Base-by-base conservation (phyloP, 2,329 filamentous ascomycete species). In the Dryadomyces sulphureus region DNA sequence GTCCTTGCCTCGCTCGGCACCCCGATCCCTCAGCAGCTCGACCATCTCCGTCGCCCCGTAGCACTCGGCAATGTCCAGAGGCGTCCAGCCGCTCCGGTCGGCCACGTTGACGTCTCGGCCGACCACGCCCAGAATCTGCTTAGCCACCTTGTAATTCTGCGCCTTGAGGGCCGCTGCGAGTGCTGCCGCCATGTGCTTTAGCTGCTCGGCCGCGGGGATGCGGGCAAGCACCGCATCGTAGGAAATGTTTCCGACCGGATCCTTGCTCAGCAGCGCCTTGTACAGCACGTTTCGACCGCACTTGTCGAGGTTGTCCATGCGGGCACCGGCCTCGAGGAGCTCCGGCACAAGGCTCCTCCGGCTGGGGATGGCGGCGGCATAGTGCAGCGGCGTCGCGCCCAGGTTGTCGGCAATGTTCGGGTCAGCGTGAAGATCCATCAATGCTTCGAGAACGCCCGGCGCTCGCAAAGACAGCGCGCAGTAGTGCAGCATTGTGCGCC, bases 401-500 rank as follows among this genome's bases (percentile, higher is more conserved):
- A 20, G 22, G 11, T 16, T 9, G 38, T 45, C 43, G 5, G 14
- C 25, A 14, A 30, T 7, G 32, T 43, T 45, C 2, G 43, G 34
- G 38, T 49, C 46, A 7, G 50, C 50, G 2, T 46, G 46, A 22
- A 34, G 27, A 17, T 47, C 35, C 14, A 53, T 11, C 5, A 53
- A 49, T 20, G 41, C 20, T 5, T 9, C 4, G 24, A 45, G 20
- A 22, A 30, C 32, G 8, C 16, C 17, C 14, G 30, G 30, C 2
- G 14, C 20, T 2, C 30, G 38, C n/a, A 7, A 5, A 27, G 45
- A 32, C 24, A 38, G 30, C 12, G 47, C 41, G 6, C 45, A 44
- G 12, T 48, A 46, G 35, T 50, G 45, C 8, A 53, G 46, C 14
- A 50, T 41, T 7, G 47, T 50, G 16, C 50, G 47, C 30, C 48